These are phyloP conservation scores for Russula olivacea DNA, from an alignment of 768 basidiomycete species.

Conservation along the genomic window DNA sequence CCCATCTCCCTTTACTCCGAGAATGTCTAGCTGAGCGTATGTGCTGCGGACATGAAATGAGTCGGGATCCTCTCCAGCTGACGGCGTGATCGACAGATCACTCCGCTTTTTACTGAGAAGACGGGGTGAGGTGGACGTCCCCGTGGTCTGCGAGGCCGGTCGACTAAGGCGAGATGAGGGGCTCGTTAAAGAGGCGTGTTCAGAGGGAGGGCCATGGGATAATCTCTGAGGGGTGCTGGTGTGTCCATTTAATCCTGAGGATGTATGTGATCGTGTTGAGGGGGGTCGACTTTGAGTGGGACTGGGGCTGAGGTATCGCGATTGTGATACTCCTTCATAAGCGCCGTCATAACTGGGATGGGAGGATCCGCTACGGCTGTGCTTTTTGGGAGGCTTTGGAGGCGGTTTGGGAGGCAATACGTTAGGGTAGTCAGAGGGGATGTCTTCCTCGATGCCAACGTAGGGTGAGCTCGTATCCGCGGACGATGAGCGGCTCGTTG, in stretches of 20 bases:
- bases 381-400: not conserved
- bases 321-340: not conserved
- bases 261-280: constrained; percentile 12
- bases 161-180: constrained; percentile 10
- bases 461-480: constrained; percentile 18
- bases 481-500: constrained; percentile 30
- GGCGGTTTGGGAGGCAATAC: constrained; percentile 5
- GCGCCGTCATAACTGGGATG: constrained; percentile 7
- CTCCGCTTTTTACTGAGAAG: constrained; percentile 31
- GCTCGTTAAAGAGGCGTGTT: constrained; percentile 3
- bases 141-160: constrained; percentile 13
- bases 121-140: constrained; percentile 16
- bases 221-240: not conserved
- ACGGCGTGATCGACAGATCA: constrained; percentile 58
- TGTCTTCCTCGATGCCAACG: constrained; percentile 11
- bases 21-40: constrained; percentile 82
- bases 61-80: constrained; percentile 76
- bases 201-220: constrained; percentile 10
- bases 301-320: constrained; percentile 25
- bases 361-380: not conserved
- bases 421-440: not conserved
- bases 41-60: constrained; percentile 79
- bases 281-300: constrained; percentile 22
- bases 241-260: constrained; percentile 4
- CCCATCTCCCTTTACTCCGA: constrained; percentile 93